Base-by-base conservation (phyloP, 768 basidiomycete species). In the Mycena capillaripes region DNA sequence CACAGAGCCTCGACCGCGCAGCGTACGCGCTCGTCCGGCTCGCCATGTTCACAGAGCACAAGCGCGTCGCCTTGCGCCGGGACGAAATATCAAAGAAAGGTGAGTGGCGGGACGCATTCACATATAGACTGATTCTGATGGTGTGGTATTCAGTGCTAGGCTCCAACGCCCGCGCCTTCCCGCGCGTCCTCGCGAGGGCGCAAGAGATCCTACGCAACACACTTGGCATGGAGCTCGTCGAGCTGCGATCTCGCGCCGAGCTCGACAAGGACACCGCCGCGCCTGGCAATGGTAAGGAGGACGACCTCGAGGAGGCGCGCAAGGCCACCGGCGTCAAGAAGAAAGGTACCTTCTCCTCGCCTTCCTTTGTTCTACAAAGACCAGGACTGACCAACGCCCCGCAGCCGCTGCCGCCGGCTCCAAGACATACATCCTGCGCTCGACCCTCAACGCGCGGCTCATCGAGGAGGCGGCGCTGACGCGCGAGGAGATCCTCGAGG, bases 41-140 rank as follows among this genome's bases (percentile, higher is more conserved):
- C 27, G 95, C 95, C 3, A 84, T 98, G 48, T 97, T 96, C 80
- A 86, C 85, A 6, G 96, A 97, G 79, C 90, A 93, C 65, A 90
- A 87, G 78, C 87, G 95, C 60, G 80, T 83, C 14, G 86, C 90
- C 2, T 81, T 98, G 58, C 88, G 89, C 42, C 86, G 95, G 46
- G 93, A 96, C n/a, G 96, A 97, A 46, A 94, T 97, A 59, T 90
- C 87, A 44, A 97, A 96, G 83, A 94, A 94, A 86, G 90, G 97
- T 92, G 19, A 21, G 66, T 59, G 16, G 38, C 16, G 38, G 7
- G 38, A 38, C 38, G 2, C 11, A 38, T 38, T 8, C 11, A n/a
- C n/a, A 38, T 38, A 38, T 38, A 2, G 5, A 55, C 19, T 29
- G 2, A 32, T 6, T 30, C 27, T 38, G 5, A n/a, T 25, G n/a